Base-by-base conservation (phyloP, 345 rosid genomes). In the Hibiscus tridactylites region DNA sequence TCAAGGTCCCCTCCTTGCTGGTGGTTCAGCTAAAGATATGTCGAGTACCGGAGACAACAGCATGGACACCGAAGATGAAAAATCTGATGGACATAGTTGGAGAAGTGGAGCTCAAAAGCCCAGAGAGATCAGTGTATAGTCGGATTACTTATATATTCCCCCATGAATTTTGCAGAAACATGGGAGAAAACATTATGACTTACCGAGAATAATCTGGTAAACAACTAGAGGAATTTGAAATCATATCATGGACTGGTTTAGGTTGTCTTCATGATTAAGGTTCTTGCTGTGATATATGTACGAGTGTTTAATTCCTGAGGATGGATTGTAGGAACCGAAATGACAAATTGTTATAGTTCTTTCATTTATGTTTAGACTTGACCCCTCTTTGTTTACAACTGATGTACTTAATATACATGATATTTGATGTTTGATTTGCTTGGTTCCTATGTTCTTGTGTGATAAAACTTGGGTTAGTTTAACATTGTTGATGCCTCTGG, bases 41-140 rank as follows among this genome's bases (percentile, higher is more conserved):
- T 86, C 87, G 21, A 78, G 74, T 44, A 73, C 83, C 19, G 80
- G 79, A 71, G 85, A 49, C 54, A 78, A 83, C 52, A 85, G 85
- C 79, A 74, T 76, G 76, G 91, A 83, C 68, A 84, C 82, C 7
- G 95, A 80, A 16, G 83, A 83, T 46, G 88, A 83, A 75, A 79
- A 74, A 70, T 83, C 91, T 0, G 88, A 83, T 77, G 87, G 87
- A 56, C 83, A 81, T 57, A 85, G 86, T 75, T 83, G 87, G 83
- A 82, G 66, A 68, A 49, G 50, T 74, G 79, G 66, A 61, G 42
- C 60, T 74, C 72, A 65, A 24, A 59, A 49, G 37, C 5, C 59
- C 1, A 44, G 65, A 42, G 75, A 66, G n/a, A 42, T 60, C 33
- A 58, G 52, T 65, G 65, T 74, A 77, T 60, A 76, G 71, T 29